Evolutionary conservation across 2,329 filamentous ascomycete species (phyloP).

Genomic region (Hypomyces perniciosus): DNA sequence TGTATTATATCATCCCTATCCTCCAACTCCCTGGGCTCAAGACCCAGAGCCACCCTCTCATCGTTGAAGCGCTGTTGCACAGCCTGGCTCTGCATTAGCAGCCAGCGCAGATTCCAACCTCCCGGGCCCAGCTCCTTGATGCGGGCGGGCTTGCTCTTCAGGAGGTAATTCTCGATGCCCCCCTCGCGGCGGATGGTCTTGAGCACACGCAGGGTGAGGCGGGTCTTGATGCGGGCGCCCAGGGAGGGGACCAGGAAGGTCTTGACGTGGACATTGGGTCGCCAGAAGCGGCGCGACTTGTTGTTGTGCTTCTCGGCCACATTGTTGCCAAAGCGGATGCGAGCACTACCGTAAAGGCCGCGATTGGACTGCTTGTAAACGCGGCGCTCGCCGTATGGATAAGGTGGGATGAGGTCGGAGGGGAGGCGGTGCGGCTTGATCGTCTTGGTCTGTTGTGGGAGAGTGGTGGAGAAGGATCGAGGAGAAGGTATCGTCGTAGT

Average conservation of each 20-base stretch:
- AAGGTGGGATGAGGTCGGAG: constrained; percentile 51
- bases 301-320: constrained; percentile 63
- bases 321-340: constrained; percentile 75
- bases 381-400: constrained; percentile 65
- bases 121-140: constrained; percentile 82
- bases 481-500: neutral
- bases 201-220: constrained; percentile 64
- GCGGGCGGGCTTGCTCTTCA: constrained; percentile 70
- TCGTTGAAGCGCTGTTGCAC: constrained; percentile 60
- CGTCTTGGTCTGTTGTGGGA: constrained; percentile 32
- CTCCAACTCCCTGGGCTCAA: constrained; percentile 39
- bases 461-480: constrained; percentile 34
- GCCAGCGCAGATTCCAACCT: constrained; percentile 87
- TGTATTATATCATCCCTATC: constrained; percentile 34
- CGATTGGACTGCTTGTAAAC: constrained; percentile 76
- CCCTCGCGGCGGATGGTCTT: constrained; percentile 77
- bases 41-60: constrained; percentile 59
- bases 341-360: constrained; percentile 63
- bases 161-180: constrained; percentile 84
- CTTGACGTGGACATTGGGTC: constrained; percentile 67
- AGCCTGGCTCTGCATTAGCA: constrained; percentile 69
- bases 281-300: constrained; percentile 69
- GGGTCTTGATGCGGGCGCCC: constrained; percentile 57
- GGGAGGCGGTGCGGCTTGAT: constrained; percentile 40
- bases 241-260: constrained; percentile 60